These are phyloP conservation scores for Lasiodiplodia citricola DNA, from an alignment of 2,329 filamentous ascomycete genomes.

Conservation along the genomic window DNA sequence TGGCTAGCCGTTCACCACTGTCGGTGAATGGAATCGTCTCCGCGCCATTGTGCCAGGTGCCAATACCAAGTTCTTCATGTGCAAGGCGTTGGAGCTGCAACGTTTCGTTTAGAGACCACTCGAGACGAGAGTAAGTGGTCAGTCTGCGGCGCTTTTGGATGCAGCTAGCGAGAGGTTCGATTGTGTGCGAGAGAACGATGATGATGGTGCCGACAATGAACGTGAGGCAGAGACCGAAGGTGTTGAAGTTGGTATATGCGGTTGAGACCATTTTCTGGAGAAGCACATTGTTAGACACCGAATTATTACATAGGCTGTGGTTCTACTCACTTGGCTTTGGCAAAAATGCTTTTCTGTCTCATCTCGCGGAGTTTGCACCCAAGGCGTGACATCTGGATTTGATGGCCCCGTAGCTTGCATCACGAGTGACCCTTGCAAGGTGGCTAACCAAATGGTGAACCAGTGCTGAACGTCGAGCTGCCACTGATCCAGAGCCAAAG, in stretches of 20 bases:
- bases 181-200: slow-evolving; percentile 29
- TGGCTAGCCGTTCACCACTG: slow-evolving; percentile 7
- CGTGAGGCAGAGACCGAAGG: slow-evolving; percentile 35
- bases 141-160: slow-evolving; percentile 26
- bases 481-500: slow-evolving; percentile 28
- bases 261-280: slow-evolving; percentile 24
- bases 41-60: slow-evolving; percentile 26
- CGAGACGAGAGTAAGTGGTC: slow-evolving; percentile 26
- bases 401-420: background rate
- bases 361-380: no score
- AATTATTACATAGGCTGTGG: no score
- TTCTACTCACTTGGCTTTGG: no score
- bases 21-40: slow-evolving; percentile 11
- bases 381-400: no score
- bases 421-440: slow-evolving; percentile 24
- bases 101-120: slow-evolving; percentile 27
- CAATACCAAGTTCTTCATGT: slow-evolving; percentile 24
- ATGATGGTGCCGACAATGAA: slow-evolving; percentile 32
- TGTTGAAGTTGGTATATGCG: slow-evolving; percentile 31
- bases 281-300: no score
- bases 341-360: no score
- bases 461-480: slow-evolving; percentile 29
- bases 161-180: slow-evolving; percentile 14
- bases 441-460: slow-evolving; percentile 20
- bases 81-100: slow-evolving; percentile 28